Conservation (phyloP, 1,284 basidiomycete species). For the Rhodotorula sp. region DNA sequence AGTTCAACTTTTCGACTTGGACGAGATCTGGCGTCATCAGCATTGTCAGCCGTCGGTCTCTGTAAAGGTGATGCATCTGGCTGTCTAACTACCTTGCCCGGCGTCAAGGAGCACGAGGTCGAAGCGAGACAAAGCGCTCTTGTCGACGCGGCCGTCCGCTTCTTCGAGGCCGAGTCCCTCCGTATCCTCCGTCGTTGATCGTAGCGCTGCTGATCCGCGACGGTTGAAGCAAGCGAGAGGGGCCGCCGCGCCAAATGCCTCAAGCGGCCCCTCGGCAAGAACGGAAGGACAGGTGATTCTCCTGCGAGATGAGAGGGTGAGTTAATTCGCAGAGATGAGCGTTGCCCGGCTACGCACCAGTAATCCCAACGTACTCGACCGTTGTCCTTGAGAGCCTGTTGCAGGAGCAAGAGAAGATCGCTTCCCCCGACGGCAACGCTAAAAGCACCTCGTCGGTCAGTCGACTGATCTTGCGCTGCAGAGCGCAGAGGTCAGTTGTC, state of each 20-base stretch:
- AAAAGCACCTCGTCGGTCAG: constrained; percentile 79
- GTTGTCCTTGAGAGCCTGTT: constrained; percentile 64
- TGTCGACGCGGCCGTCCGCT: constrained; percentile 52
- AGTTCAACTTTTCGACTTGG: constrained; percentile 65
- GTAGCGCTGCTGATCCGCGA: no score
- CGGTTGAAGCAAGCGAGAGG: no score
- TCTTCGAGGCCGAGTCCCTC: constrained; percentile 47
- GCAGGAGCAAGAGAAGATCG: constrained; percentile 72
- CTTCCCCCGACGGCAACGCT: constrained; percentile 89
- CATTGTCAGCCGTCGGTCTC: no score
- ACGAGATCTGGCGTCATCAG: constrained; percentile 58
- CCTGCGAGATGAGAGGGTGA: no score
- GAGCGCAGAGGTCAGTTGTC: not conserved
- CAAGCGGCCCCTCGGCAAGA: no score
- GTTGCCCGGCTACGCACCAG: constrained; percentile 61
- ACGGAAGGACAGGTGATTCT: no score
- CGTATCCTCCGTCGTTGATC: no score
- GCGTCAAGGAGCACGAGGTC: constrained; percentile 89
- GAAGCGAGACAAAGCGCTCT: constrained; percentile 86
- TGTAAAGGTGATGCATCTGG: no score
- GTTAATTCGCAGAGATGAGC: no score
- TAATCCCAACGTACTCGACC: constrained; percentile 85
- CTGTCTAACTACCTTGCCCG: constrained; percentile 59
- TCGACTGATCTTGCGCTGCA: constrained; percentile 75
- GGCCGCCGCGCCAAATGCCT: no score